These are phyloP conservation scores for Boletus rufocinnamomeus DNA, from an alignment of 768 basidiomycete species.

Conservation along the genomic window DNA sequence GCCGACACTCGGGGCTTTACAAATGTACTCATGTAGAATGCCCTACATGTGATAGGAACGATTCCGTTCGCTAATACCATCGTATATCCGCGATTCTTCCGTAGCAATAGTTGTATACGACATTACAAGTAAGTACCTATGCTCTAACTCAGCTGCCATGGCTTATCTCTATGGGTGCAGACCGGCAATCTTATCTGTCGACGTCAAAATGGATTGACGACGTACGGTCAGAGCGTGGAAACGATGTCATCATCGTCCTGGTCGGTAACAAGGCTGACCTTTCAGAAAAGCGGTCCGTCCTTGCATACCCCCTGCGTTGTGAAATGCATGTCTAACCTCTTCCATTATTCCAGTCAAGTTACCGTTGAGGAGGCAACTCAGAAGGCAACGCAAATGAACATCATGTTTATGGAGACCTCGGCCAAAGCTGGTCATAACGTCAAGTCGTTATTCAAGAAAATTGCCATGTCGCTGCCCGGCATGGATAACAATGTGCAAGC, in stretches of 20 bases:
- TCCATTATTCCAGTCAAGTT: constrained; percentile 75
- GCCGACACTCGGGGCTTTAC: constrained; percentile 14
- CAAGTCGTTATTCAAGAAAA: constrained; percentile 98
- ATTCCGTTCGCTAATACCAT: constrained; percentile 95
- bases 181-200: constrained; percentile 96
- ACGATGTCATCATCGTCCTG: constrained; percentile 96
- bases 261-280: constrained; percentile 99
- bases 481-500: constrained; percentile 81
- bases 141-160: constrained; percentile 3
- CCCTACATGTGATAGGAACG: constrained; percentile 65
- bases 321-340: constrained; percentile 7
- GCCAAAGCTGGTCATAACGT: constrained; percentile 99
- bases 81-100: constrained; percentile 97
- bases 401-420: constrained; percentile 99
- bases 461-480: constrained; percentile 95
- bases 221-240: constrained; percentile 94
- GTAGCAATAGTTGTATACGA: constrained; percentile 99
- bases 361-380: constrained; percentile 95
- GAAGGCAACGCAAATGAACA: constrained; percentile 85
- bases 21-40: constrained; percentile 5
- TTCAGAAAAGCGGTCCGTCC: constrained; percentile 90
- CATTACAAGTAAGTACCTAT: constrained; percentile 80
- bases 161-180: constrained; percentile 42
- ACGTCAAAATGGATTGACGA: constrained; percentile 99
- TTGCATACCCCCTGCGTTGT: background rate